These are phyloP conservation scores for Citrullus mucosospermus DNA, from an alignment of 306 rosid genomes.

Conservation along the genomic window DNA sequence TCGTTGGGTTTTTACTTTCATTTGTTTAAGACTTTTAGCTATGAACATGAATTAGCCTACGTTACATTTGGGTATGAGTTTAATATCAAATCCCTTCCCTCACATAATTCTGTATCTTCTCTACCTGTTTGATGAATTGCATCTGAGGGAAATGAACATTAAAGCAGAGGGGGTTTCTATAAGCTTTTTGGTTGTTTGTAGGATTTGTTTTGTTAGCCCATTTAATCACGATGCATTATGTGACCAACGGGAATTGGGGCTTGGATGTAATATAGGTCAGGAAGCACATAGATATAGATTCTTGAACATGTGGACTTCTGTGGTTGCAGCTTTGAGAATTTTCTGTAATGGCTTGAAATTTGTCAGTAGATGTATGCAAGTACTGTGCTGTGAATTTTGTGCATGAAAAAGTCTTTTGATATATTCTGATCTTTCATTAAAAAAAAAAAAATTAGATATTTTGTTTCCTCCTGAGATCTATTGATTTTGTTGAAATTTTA, in stretches of 20 bases:
- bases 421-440: neutral
- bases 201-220: neutral
- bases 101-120: neutral
- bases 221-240: neutral
- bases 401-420: neutral
- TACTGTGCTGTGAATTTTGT: neutral
- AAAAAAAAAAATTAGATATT: neutral
- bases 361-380: neutral
- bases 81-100: neutral
- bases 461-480: neutral
- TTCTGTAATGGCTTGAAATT: neutral
- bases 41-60: neutral
- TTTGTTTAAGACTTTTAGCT: neutral
- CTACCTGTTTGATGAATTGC: conserved; percentile 6
- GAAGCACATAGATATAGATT: neutral
- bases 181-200: neutral
- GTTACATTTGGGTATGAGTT: neutral
- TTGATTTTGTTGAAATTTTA: neutral
- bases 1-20: neutral
- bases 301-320: neutral
- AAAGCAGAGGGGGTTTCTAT: neutral
- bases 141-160: neutral
- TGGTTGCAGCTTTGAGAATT: neutral
- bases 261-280: neutral
- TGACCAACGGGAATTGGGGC: neutral